Conservation (phyloP, 73 alveolate genomes). For the Uronychia setigera region DNA sequence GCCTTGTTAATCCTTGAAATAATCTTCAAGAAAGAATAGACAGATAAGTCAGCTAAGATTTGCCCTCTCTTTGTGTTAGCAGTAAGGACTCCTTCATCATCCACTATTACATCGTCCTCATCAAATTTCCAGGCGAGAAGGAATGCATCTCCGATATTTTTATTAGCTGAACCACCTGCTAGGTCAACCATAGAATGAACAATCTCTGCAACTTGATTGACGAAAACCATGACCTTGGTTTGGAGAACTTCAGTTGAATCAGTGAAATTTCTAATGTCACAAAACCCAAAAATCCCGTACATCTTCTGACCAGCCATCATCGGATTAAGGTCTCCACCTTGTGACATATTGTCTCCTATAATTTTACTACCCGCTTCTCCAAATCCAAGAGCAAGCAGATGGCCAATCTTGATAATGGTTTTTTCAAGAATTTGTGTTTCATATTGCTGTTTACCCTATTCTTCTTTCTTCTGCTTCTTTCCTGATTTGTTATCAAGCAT, state of each 20-base stretch:
- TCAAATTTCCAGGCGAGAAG: conserved; percentile 88
- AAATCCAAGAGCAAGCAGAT: conserved; percentile 92
- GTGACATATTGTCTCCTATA: conserved; percentile 88
- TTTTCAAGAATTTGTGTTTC: conserved; percentile 93
- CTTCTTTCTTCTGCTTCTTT: conserved; percentile 1
- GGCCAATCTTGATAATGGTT: conserved; percentile 92
- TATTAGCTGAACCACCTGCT: conserved; percentile 91
- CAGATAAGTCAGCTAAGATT: conserved; percentile 82
- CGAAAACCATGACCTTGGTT: conserved; percentile 86
- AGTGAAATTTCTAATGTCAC: conserved; percentile 90
- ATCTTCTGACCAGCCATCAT: conserved; percentile 64
- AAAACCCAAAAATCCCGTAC: conserved; percentile 91
- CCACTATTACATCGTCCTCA: conserved; percentile 52
- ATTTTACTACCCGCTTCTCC: conserved; percentile 98
- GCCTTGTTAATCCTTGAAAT: conserved; percentile 86
- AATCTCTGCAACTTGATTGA: conserved; percentile 85
- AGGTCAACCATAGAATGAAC: conserved; percentile 88
- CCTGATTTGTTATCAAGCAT: conserved; percentile 23
- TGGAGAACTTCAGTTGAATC: conserved; percentile 89
- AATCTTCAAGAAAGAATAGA: conserved; percentile 86
- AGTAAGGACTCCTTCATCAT: conserved; percentile 31
- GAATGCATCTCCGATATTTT: conserved; percentile 95
- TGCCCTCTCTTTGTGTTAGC: conserved; percentile 43
- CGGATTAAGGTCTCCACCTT: conserved; percentile 75
- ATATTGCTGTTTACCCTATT: neutral